Evolutionary conservation across 371 early-diverging fungal species (phyloP), one percentile per base, ranked within the genome.

Genomic region (Mucor mucedo): DNA sequence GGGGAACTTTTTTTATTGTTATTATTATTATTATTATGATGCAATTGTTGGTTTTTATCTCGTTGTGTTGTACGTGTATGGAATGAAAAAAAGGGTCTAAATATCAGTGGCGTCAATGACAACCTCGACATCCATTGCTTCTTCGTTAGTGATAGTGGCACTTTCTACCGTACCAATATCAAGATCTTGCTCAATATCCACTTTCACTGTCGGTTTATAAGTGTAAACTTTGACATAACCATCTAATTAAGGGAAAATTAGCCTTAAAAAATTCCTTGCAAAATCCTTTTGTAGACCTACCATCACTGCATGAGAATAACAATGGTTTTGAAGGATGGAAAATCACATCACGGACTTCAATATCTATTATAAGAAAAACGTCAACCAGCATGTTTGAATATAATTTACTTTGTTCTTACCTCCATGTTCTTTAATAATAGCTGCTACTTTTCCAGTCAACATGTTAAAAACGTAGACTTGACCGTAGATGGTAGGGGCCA

Each of bases 271-370:
- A 21, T 0, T 21, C 21, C 21, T 21, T 21, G 21, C 21, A 21
- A 21, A 21, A 21, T 21, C 21, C 21, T 21, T 21, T 21, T 21
- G 21, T 21, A 21, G 44, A 48, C 66, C 76, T 83, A 87, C 89
- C 96, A 72, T 96, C 96, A 45, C 86, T 89, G 78, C 92, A 87
- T 5, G 95, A 90, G 63, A 95, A 90, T 53, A 96, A 55, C 7
- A 93, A 68, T 11, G 90, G 88, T 57, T 85, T 78, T 27, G 87
- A 86, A 35, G 95, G 95, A 66, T 95, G 96, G 73, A 95, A 93
- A 52, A 94, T 77, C n/a, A 93, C 89, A 78, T 96, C 96, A 30
- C 96, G 89, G 6, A 96, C 89, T 70, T 96, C 96, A 33, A 94
- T 83, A 30, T 90, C 92, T 84, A 73, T 4, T 1, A 50, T 29